phyloP scores from a whole-genome alignment of 176 grass and related monocot species.

The Zizania latifolia region DNA sequence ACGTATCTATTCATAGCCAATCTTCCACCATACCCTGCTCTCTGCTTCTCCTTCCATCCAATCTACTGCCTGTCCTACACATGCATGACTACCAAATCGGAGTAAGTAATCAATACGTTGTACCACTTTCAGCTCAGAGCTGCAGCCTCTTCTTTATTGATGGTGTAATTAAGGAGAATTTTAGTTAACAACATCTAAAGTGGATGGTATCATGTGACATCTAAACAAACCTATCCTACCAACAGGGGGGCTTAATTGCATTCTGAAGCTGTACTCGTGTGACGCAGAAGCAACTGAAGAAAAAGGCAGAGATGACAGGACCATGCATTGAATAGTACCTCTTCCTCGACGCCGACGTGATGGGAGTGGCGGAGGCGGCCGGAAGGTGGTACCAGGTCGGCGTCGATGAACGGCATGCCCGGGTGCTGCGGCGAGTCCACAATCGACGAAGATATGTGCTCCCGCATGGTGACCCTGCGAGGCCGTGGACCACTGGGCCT shows the following conservation, averaged over 20 bases:
- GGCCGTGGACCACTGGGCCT: constrained; percentile 28
- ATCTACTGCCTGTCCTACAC: constrained; percentile 7
- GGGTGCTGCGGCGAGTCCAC: constrained; percentile 48
- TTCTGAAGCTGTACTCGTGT: not conserved
- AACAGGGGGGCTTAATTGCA: not conserved
- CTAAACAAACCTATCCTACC: not conserved
- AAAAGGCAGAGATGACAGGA: not conserved
- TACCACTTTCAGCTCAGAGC: not conserved
- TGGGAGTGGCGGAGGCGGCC: constrained; percentile 36
- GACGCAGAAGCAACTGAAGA: not conserved
- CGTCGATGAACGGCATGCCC: constrained; percentile 26
- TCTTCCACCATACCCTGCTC: constrained; percentile 11
- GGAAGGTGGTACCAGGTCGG: constrained; percentile 26
- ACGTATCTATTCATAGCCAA: constrained; percentile 17
- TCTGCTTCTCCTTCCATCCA: not conserved
- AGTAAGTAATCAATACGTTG: constrained; percentile 1
- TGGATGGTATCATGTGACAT: constrained; percentile 15
- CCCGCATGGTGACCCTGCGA: constrained; percentile 53
- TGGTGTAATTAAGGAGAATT: not conserved
- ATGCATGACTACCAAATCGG: not conserved
- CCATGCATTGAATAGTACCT: constrained; percentile 32
- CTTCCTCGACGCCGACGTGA: constrained; percentile 52
- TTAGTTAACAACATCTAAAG: constrained; percentile 9
- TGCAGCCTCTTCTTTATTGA: constrained; percentile 13
- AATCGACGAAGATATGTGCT: constrained; percentile 50